Conservation (phyloP, 179 eudicot species). For the Patellifolia procumbens region DNA sequence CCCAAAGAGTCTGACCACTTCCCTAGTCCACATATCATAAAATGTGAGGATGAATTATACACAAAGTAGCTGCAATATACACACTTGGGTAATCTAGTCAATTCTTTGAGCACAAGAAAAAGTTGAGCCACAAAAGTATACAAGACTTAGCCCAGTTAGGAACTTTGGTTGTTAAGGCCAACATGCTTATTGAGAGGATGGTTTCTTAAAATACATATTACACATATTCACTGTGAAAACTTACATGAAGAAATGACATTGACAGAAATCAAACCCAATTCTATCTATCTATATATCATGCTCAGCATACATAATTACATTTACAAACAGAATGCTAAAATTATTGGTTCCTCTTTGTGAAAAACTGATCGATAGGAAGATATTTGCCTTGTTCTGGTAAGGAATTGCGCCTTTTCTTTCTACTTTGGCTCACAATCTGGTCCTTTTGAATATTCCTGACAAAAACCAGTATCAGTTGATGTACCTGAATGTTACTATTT, state of each 20-base stretch:
- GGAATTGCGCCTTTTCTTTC: constrained; percentile 59
- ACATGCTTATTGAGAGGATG: neutral
- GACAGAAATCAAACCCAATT: neutral
- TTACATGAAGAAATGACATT: neutral
- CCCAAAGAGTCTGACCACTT: too few species aligned
- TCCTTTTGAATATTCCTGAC: constrained; percentile 51
- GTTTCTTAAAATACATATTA: too few species aligned
- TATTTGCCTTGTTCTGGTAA: constrained; percentile 52
- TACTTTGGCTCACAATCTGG: constrained; percentile 32
- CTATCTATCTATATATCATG: neutral
- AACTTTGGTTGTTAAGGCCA: neutral
- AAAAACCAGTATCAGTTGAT: neutral
- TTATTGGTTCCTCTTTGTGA: constrained; percentile 44
- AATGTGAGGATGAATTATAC: neutral
- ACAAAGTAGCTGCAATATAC: neutral
- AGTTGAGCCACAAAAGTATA: too few species aligned
- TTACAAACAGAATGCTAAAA: constrained; percentile 19
- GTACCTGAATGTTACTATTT: neutral
- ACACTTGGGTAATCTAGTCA: neutral
- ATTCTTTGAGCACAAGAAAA: neutral
- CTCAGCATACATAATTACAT: constrained; percentile 13
- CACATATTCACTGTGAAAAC: neutral
- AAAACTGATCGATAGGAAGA: constrained; percentile 62
- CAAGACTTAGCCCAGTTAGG: neutral
- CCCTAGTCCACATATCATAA: too few species aligned